These are phyloP conservation scores for Leishmania braziliensis DNA, from an alignment of 208 protist genomes.

Conservation along the genomic window DNA sequence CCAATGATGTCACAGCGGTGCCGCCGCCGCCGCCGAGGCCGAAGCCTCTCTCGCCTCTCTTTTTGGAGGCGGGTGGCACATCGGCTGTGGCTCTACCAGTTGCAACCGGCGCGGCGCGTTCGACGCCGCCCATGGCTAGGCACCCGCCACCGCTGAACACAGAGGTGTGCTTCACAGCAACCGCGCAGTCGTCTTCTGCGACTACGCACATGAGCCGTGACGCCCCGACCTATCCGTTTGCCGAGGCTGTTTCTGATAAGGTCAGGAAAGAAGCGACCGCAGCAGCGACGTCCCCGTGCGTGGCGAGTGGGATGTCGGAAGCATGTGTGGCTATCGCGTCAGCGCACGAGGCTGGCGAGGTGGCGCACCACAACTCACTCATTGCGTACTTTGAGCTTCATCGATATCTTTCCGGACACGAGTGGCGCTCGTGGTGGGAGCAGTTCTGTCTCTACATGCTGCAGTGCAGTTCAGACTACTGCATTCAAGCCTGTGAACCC, in stretches of 20 bases:
- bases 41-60: background rate
- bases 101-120: background rate
- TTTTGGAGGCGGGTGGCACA: background rate
- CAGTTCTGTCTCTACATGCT: conserved; percentile 61
- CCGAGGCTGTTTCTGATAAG: background rate
- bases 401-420: conserved; percentile 36
- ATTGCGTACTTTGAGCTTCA: conserved; percentile 53
- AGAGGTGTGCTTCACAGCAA: background rate
- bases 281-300: background rate
- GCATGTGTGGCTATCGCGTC: background rate
- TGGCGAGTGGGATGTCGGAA: background rate
- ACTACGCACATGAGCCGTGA: background rate
- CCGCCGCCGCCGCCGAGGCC: background rate
- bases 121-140: background rate
- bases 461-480: conserved; percentile 52
- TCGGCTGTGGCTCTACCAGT: background rate
- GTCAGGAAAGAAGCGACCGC: background rate
- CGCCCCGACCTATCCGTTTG: background rate
- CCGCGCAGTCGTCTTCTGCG: background rate
- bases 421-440: conserved; percentile 80
- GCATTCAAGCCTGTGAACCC: conserved; percentile 58
- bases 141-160: background rate
- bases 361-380: conserved; percentile 23
- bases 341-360: conserved; percentile 19
- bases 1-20: background rate